These are phyloP conservation scores for Aspergillus incahuasiensis DNA, from an alignment of 495 filamentous ascomycete species.

Conservation along the genomic window DNA sequence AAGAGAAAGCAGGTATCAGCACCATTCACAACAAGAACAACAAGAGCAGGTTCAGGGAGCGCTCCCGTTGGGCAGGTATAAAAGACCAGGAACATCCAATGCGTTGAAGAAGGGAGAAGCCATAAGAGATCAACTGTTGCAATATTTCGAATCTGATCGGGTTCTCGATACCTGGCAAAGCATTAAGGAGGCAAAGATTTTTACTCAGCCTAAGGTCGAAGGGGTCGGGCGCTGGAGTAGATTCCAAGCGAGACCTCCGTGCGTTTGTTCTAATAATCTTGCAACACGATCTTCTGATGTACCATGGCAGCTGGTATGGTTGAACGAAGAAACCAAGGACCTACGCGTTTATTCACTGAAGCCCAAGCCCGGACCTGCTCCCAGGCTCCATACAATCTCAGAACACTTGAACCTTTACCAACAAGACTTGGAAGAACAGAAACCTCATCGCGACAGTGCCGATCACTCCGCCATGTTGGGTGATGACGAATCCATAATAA, in stretches of 20 bases:
- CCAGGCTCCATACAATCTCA: constrained; percentile 35
- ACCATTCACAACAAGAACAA: constrained; percentile 13
- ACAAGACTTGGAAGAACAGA: not conserved
- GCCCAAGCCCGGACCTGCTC: constrained; percentile 23
- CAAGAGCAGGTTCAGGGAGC: constrained; percentile 15
- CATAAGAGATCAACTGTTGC: constrained; percentile 36
- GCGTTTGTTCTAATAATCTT: constrained; percentile 5
- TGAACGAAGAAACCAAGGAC: constrained; percentile 27
- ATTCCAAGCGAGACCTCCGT: constrained; percentile 30
- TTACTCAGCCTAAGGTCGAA: constrained; percentile 8
- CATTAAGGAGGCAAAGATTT: constrained; percentile 18
- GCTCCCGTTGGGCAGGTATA: constrained; percentile 1
- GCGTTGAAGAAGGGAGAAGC: constrained; percentile 19
- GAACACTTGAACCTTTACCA: constrained; percentile 24
- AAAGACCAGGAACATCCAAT: constrained; percentile 12
- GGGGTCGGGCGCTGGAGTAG: constrained; percentile 34
- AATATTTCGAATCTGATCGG: constrained; percentile 38
- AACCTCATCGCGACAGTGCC: not conserved
- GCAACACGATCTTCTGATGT: constrained; percentile 13
- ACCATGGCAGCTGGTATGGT: constrained; percentile 31
- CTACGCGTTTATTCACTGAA: constrained; percentile 36
- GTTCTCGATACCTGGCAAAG: constrained; percentile 38
- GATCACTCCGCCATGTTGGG: constrained; percentile 1
- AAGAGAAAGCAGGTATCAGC: constrained; percentile 18
- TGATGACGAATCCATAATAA: constrained; percentile 31